A percentile compares a stretch with the other conserved stretches of the same genome.
These are phyloP conservation scores for Pseudocercospora vitis DNA, from an alignment of 2,329 filamentous ascomycete genomes.

Conservation along the genomic window DNA sequence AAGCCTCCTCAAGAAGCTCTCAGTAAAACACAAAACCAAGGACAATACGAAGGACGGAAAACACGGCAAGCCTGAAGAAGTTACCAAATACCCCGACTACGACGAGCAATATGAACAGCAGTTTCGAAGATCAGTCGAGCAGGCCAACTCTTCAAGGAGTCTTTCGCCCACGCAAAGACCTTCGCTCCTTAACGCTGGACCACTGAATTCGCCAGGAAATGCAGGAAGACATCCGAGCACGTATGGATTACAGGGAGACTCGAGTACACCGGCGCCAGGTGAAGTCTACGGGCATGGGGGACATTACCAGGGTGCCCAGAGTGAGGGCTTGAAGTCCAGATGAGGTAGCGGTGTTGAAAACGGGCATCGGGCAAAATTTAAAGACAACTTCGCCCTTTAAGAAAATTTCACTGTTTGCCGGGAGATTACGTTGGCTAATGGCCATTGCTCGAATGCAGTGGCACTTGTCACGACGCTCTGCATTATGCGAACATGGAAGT, in stretches of 20 bases:
- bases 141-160: neutral
- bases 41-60: neutral
- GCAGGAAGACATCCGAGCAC: conserved; percentile 3
- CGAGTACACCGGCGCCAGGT: neutral
- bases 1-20: conserved; percentile 4
- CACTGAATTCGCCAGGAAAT: neutral
- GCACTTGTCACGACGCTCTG: no score
- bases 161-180: neutral
- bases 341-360: neutral
- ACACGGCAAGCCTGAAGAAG: neutral
- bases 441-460: neutral
- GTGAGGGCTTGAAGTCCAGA: neutral
- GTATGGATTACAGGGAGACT: neutral
- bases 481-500: no score
- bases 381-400: no score
- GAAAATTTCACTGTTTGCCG: no score
- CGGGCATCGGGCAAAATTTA: neutral
- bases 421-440: no score
- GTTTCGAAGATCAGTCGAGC: neutral
- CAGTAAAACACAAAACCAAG: neutral
- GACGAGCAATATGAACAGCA: conserved; percentile 1
- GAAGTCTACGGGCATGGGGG: neutral
- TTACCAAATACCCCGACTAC: neutral
- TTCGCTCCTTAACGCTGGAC: neutral
- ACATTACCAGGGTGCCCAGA: neutral